These are phyloP conservation scores for Claviceps pusilla DNA, from an alignment of 2,329 filamentous ascomycete species.

Conservation along the genomic window DNA sequence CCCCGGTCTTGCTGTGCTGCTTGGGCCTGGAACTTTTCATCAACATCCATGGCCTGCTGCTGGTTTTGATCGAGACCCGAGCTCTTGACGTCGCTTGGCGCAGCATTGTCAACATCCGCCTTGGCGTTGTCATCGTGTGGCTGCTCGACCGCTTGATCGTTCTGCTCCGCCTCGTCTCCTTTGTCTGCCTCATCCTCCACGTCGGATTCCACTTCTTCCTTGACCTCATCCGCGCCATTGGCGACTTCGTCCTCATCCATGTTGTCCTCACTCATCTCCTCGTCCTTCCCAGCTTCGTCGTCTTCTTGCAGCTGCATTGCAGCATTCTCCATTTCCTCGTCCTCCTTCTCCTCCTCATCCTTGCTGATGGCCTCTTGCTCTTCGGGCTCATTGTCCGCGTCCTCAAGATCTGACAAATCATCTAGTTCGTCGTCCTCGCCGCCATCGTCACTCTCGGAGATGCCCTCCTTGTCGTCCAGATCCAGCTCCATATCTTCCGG, in stretches of 20 bases:
- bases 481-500: conserved; percentile 82
- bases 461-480: conserved; percentile 51
- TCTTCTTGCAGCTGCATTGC: conserved; percentile 22
- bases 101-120: conserved; percentile 45
- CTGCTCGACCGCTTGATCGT: conserved; percentile 16
- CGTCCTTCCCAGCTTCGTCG: conserved; percentile 30
- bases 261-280: conserved; percentile 25
- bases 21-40: conserved; percentile 44
- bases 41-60: conserved; percentile 45
- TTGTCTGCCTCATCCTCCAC: conserved; percentile 2
- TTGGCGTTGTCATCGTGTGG: conserved; percentile 32
- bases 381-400: conserved; percentile 24
- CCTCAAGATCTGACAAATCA: conserved; percentile 39
- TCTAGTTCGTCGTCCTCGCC: conserved; percentile 39
- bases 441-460: conserved; percentile 33
- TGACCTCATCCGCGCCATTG: conserved; percentile 35
- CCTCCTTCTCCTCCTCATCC: conserved; percentile 16
- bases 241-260: conserved; percentile 32
- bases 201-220: conserved; percentile 28
- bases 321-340: conserved; percentile 23
- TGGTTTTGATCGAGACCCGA: conserved; percentile 52
- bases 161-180: conserved; percentile 21
- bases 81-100: conserved; percentile 47
- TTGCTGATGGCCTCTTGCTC: conserved; percentile 20
- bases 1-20: conserved; percentile 52